Percentiles rank a stretch among this genome's conserved stretches.
These are phyloP conservation scores for Talaromyces sp. DNA, from an alignment of 2,329 filamentous ascomycete genomes.

Conservation along the genomic window DNA sequence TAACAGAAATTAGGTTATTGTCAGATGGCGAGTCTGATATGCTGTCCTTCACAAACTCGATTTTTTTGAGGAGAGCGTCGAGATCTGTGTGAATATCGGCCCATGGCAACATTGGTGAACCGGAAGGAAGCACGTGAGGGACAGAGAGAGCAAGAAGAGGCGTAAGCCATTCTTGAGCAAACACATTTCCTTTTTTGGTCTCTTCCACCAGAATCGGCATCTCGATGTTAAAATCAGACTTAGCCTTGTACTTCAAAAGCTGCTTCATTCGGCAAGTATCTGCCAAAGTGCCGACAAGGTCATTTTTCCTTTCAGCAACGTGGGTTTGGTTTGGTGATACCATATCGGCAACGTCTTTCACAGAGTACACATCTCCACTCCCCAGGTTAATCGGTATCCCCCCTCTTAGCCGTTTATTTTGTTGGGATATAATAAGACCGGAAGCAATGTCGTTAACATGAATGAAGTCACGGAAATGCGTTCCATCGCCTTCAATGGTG, in stretches of 20 bases:
- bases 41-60: not conserved
- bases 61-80: not conserved
- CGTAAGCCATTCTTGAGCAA: not conserved
- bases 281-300: not conserved
- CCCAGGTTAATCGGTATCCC: not conserved
- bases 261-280: not conserved
- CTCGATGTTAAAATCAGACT: not conserved
- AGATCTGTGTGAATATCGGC: not conserved
- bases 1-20: not conserved
- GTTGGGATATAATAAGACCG: not conserved
- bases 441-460: not conserved
- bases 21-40: not conserved
- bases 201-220: not conserved
- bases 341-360: not conserved
- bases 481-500: not conserved
- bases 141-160: slow-evolving; percentile 1
- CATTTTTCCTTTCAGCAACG: not conserved
- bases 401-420: not conserved
- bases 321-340: not conserved
- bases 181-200: not conserved
- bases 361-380: not conserved
- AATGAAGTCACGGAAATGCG: not conserved
- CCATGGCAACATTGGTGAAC: not conserved
- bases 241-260: not conserved
- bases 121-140: not conserved